Percentiles rank a stretch among this genome's conserved stretches.
phyloP scores from a whole-genome alignment of 169 alveolate species.

The Amoebophrya sp. region DNA sequence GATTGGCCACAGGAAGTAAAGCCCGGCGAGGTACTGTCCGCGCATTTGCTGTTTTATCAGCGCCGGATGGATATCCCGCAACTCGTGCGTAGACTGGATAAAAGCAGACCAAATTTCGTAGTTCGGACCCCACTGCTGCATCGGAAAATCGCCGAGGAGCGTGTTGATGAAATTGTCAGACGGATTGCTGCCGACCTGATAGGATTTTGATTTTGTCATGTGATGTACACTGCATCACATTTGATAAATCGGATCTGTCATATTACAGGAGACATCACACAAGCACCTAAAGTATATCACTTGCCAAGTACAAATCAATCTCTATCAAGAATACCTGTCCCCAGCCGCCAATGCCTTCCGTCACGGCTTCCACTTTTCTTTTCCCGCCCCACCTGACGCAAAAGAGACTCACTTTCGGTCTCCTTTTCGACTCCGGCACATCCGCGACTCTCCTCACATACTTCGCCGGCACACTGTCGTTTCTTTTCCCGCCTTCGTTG shows the following conservation, averaged over 20 bases:
- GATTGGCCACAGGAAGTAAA: neutral
- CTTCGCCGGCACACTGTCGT: neutral
- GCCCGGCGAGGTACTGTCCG: neutral
- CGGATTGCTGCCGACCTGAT: neutral
- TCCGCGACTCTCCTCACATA: neutral
- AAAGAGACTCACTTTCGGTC: neutral
- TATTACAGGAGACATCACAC: too few relatives aligned
- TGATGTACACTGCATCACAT: too few relatives aligned
- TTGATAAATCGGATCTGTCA: too few relatives aligned
- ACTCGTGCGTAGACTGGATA: neutral
- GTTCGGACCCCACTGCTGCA: neutral
- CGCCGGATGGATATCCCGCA: neutral
- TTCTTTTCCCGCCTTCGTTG: neutral
- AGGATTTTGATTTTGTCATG: too few relatives aligned
- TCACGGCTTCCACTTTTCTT: neutral
- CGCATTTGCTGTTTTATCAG: neutral
- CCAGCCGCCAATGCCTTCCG: conserved; percentile 15
- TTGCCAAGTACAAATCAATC: too few relatives aligned
- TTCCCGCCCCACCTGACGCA: conserved; percentile 4
- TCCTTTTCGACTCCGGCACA: too few relatives aligned
- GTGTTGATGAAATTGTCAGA: neutral
- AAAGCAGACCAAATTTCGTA: neutral
- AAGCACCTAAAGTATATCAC: too few relatives aligned
- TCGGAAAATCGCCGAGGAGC: neutral
- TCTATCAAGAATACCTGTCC: neutral